Conservation (phyloP, 108 stramenopile genomes). For the Cyclotella sp. region DNA sequence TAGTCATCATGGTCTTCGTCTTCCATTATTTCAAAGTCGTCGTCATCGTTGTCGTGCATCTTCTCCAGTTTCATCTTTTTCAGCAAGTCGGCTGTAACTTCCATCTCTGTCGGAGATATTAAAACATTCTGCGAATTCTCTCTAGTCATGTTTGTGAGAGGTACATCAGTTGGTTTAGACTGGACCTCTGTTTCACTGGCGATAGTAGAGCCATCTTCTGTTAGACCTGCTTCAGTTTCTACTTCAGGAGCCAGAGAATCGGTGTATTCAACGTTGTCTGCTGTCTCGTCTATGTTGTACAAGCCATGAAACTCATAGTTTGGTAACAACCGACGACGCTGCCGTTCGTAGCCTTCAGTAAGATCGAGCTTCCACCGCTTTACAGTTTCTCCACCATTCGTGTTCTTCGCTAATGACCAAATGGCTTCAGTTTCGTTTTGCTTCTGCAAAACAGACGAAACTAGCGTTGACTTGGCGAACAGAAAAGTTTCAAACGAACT, state of each 20-base stretch:
- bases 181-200: constrained; percentile 20
- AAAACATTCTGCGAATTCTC: constrained; percentile 16
- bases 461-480: constrained; percentile 47
- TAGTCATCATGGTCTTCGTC: constrained; percentile 58
- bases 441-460: constrained; percentile 23
- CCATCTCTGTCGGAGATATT: constrained; percentile 55
- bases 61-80: constrained; percentile 72
- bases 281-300: constrained; percentile 84
- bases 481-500: constrained; percentile 47
- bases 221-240: constrained; percentile 35
- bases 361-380: constrained; percentile 89
- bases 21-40: constrained; percentile 64
- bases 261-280: constrained; percentile 51
- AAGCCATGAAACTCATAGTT: constrained; percentile 92
- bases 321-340: constrained; percentile 81
- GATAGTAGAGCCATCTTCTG: constrained; percentile 28
- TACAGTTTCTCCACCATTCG: constrained; percentile 31
- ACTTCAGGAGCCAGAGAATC: constrained; percentile 1
- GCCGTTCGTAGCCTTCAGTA: constrained; percentile 87
- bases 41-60: constrained; percentile 66
- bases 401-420: not conserved
- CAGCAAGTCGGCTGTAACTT: constrained; percentile 81
- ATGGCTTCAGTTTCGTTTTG: constrained; percentile 17
- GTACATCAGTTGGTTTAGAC: not conserved
- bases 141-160: not conserved